These are phyloP conservation scores for Boletus eberwhitei DNA, from an alignment of 768 basidiomycete species.

Conservation along the genomic window DNA sequence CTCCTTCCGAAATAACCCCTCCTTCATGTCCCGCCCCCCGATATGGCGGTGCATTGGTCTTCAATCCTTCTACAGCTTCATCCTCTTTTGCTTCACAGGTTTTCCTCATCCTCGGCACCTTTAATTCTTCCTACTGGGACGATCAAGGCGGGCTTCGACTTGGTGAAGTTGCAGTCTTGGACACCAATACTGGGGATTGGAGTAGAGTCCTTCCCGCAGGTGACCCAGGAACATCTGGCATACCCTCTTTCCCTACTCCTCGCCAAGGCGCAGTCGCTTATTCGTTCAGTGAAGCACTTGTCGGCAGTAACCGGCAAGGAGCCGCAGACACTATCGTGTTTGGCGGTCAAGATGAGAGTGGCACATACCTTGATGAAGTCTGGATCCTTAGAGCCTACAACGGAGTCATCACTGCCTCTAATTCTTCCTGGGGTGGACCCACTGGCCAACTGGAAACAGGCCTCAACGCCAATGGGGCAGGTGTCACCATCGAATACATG, in stretches of 20 bases:
- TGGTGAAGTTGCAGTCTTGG: slow-evolving; percentile 74
- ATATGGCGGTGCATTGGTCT: slow-evolving; percentile 53
- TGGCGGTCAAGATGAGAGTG: slow-evolving; percentile 66
- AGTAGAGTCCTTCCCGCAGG: slow-evolving; percentile 71
- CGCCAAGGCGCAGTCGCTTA: slow-evolving; percentile 70
- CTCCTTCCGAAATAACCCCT: slow-evolving; percentile 36
- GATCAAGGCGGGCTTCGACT: slow-evolving; percentile 56
- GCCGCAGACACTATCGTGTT: slow-evolving; percentile 75
- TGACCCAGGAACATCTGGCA: slow-evolving; percentile 52
- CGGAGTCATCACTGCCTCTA: slow-evolving; percentile 53
- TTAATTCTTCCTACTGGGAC: slow-evolving; percentile 62
- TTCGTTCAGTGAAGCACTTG: slow-evolving; percentile 50
- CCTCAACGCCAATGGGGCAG: slow-evolving; percentile 59
- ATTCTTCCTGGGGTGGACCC: slow-evolving; percentile 63
- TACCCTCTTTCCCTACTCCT: slow-evolving; percentile 54
- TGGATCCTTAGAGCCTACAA: slow-evolving; percentile 78
- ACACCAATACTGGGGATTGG: slow-evolving; percentile 62
- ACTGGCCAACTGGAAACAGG: slow-evolving; percentile 62
- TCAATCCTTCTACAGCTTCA: slow-evolving; percentile 47
- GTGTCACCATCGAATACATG: slow-evolving; percentile 61
- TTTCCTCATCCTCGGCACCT: slow-evolving; percentile 66
- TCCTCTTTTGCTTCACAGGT: slow-evolving; percentile 60
- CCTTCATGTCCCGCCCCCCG: slow-evolving; percentile 64
- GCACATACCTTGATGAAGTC: slow-evolving; percentile 67
- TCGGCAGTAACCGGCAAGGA: slow-evolving; percentile 46